These are phyloP conservation scores for Yamadazyma triangularis DNA, from an alignment of 1,139 yeast genomes.

Conservation along the genomic window DNA sequence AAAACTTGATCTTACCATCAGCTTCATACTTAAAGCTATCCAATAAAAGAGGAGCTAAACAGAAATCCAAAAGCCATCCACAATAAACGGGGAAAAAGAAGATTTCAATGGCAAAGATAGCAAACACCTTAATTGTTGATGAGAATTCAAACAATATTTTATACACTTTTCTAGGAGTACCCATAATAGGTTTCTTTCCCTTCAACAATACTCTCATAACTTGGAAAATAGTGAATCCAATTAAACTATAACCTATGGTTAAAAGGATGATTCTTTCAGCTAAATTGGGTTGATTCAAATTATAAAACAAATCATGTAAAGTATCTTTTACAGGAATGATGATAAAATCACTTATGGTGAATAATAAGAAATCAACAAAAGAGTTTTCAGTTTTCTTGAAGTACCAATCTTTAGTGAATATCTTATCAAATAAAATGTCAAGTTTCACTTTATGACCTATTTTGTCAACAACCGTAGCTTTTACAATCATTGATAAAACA, in stretches of 20 bases:
- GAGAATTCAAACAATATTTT: slow-evolving; percentile 49
- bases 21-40: slow-evolving; percentile 11
- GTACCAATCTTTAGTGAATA: slow-evolving; percentile 1
- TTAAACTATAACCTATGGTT: slow-evolving; percentile 33
- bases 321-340: slow-evolving; percentile 16
- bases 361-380: slow-evolving; percentile 9
- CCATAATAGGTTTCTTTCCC: slow-evolving; percentile 42
- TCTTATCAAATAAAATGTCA: neutral
- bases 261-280: slow-evolving; percentile 32
- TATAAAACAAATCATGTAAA: slow-evolving; percentile 17
- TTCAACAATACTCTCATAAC: slow-evolving; percentile 33
- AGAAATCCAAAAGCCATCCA: slow-evolving; percentile 72
- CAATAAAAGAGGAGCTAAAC: slow-evolving; percentile 53
- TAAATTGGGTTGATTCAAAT: slow-evolving; percentile 15
- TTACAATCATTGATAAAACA: neutral
- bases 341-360: slow-evolving; percentile 8
- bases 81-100: slow-evolving; percentile 82
- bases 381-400: slow-evolving; percentile 9
- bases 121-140: slow-evolving; percentile 65
- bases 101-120: slow-evolving; percentile 74
- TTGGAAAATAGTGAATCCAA: slow-evolving; percentile 23
- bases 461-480: neutral
- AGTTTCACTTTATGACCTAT: slow-evolving; percentile 1
- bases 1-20: slow-evolving; percentile 5
- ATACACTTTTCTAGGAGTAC: slow-evolving; percentile 46